These are phyloP conservation scores for Auricularia cornea DNA, from an alignment of 768 basidiomycete genomes.

Conservation along the genomic window DNA sequence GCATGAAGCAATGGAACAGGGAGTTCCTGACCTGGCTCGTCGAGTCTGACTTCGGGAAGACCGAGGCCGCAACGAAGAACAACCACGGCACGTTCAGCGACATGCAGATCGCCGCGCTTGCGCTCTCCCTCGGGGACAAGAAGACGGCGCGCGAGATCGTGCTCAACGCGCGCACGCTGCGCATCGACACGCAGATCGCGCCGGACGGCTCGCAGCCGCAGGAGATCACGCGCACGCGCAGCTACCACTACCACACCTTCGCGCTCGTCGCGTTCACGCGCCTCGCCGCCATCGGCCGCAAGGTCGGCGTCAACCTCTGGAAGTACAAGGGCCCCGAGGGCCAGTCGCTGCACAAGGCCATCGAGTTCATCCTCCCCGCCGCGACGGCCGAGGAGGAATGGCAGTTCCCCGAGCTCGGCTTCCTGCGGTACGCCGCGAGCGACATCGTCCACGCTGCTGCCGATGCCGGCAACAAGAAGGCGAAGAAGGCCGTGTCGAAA, in stretches of 20 bases:
- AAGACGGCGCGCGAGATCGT: neutral
- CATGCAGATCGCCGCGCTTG: neutral
- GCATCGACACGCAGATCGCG: neutral
- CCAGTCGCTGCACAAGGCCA: neutral
- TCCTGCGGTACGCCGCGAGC: neutral
- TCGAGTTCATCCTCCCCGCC: neutral
- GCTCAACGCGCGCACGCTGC: neutral
- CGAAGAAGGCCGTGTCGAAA: neutral
- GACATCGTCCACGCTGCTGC: neutral
- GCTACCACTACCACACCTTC: neutral
- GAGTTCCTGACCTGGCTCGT: neutral
- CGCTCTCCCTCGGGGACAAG: neutral
- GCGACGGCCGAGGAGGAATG: neutral
- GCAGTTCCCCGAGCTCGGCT: neutral
- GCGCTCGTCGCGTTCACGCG: neutral
- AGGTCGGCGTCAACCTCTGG: neutral
- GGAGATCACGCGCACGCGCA: neutral
- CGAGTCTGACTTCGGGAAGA: neutral
- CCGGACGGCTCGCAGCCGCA: neutral
- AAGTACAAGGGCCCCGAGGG: neutral
- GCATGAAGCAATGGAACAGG: neutral
- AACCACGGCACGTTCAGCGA: neutral
- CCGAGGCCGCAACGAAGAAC: neutral
- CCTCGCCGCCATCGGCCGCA: neutral
- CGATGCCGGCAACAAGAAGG: neutral